A percentile compares a stretch with the other conserved stretches of the same genome.
These are phyloP conservation scores for Elongisporangium undulatum DNA, from an alignment of 352 stramenopile genomes.

Conservation along the genomic window DNA sequence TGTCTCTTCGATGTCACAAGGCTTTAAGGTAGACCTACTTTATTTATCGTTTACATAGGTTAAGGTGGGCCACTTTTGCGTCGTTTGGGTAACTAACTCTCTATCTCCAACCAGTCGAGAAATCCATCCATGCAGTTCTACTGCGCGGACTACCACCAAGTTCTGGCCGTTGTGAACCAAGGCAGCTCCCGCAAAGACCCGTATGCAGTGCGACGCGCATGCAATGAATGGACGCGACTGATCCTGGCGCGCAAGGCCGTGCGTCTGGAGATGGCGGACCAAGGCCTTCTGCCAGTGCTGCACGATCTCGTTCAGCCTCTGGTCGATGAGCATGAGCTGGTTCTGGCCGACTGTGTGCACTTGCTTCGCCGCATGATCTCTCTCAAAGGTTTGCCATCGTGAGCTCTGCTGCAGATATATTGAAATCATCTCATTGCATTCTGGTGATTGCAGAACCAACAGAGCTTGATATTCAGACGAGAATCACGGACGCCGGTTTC, in stretches of 20 bases:
- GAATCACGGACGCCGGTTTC: conserved; percentile 37
- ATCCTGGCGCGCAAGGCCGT: conserved; percentile 24
- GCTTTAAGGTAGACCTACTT: background rate
- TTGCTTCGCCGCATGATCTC: conserved; percentile 46
- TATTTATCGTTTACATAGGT: background rate
- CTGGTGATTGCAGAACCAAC: conserved; percentile 21
- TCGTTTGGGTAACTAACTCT: background rate
- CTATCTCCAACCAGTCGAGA: background rate
- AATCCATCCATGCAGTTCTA: conserved; percentile 76
- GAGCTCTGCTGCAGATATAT: conserved; percentile 1
- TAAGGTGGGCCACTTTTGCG: background rate
- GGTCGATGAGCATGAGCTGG: conserved; percentile 5
- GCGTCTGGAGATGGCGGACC: conserved; percentile 26
- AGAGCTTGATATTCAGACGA: conserved; percentile 53
- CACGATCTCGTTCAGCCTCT: conserved; percentile 14
- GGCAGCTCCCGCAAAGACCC: conserved; percentile 19
- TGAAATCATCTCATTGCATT: background rate
- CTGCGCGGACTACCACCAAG: conserved; percentile 21
- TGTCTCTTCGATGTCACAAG: background rate
- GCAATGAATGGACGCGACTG: conserved; percentile 44
- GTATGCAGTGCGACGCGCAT: conserved; percentile 48
- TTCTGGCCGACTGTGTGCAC: conserved; percentile 34
- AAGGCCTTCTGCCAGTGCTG: conserved; percentile 29
- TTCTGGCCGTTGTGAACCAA: conserved; percentile 30
- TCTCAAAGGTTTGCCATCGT: conserved; percentile 28